Evolutionary conservation across 495 filamentous ascomycete genomes (phyloP).

Genomic region (Penicillium riverlandense): DNA sequence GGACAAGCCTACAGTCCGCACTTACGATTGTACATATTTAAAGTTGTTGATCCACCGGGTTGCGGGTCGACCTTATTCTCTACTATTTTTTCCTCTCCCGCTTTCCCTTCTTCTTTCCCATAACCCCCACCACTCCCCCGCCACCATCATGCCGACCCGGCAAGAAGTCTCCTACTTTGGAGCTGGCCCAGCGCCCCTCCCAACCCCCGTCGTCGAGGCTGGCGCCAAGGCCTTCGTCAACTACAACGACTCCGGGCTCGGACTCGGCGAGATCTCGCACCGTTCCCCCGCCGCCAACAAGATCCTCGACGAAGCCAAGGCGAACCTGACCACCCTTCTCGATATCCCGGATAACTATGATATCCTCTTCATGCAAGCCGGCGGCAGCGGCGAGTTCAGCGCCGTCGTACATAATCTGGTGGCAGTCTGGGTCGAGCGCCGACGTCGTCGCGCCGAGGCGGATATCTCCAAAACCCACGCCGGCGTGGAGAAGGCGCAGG

Average conservation of each 20-base stretch:
- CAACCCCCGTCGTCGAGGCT: constrained; percentile 65
- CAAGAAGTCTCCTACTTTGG: constrained; percentile 73
- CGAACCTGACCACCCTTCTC: constrained; percentile 58
- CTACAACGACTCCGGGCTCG: constrained; percentile 71
- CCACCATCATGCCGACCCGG: constrained; percentile 24
- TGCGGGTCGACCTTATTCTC: constrained; percentile 18
- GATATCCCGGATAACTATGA: constrained; percentile 74
- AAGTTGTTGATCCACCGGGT: constrained; percentile 4
- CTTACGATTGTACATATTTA: not conserved
- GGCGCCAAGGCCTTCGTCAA: constrained; percentile 74
- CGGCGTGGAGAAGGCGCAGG: constrained; percentile 20
- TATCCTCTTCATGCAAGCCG: constrained; percentile 72
- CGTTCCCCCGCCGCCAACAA: constrained; percentile 69
- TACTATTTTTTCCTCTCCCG: constrained; percentile 12
- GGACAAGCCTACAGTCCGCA: too few relatives aligned
- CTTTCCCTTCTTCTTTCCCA: constrained; percentile 1
- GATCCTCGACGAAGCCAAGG: constrained; percentile 60
- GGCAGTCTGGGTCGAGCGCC: constrained; percentile 67
- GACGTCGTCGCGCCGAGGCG: constrained; percentile 32
- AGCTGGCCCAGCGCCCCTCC: constrained; percentile 78
- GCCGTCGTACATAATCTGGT: constrained; percentile 78
- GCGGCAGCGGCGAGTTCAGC: constrained; percentile 77
- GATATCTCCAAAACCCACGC: constrained; percentile 27
- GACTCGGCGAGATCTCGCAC: constrained; percentile 76
- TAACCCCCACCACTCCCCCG: constrained; percentile 4